Evolutionary conservation across 371 early-diverging fungal genomes (phyloP), one percentile per base, ranked within the genome.

Genomic region (Nematocida sp.): DNA sequence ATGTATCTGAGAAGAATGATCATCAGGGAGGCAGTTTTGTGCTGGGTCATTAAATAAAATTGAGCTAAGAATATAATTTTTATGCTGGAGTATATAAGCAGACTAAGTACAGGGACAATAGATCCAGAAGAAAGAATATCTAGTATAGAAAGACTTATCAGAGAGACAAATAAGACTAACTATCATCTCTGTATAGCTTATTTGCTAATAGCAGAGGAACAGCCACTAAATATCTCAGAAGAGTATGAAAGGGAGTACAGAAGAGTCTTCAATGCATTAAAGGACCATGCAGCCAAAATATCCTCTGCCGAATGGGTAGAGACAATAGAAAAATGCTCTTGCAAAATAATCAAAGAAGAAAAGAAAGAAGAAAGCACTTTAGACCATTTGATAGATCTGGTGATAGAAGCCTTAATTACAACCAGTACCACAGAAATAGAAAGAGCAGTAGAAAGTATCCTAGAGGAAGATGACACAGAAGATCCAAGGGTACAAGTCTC

Each of bases 341-440:
- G n/a, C 29, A 35, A 13, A 61, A 9, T n/a, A n/a, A n/a, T n/a
- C n/a, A 61, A 43, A 32, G 61, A 61, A 37, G 61, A 47, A 2
- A 46, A 61, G 38, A 2, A 11, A 2, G 46, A 61, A 23, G 61
- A 61, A 27, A 45, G 21, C 2, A 46, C 29, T n/a, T 0, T 11
- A 2, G 31, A 15, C 5, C 25, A 23, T 19, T 21, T 66, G 41
- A 66, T 66, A 5, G 46, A 49, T 32, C 15, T 45, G 11, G 43
- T 66, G 21, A 53, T 66, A 21, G 67, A 66, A 32, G 46, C 57
- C 3, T 49, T 66, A 19, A 66, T 66, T n/a, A 66, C 23, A 32
- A 55, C 37, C 17, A 66, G 54, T 29, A 55, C 57, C 13, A 57
- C 58, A 13, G 67, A 66, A n/a, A 66, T 66, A 25, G 67, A 66